Evolutionary conservation across 352 stramenopile genomes (phyloP).

Genomic region (Pythium plurisporium): DNA sequence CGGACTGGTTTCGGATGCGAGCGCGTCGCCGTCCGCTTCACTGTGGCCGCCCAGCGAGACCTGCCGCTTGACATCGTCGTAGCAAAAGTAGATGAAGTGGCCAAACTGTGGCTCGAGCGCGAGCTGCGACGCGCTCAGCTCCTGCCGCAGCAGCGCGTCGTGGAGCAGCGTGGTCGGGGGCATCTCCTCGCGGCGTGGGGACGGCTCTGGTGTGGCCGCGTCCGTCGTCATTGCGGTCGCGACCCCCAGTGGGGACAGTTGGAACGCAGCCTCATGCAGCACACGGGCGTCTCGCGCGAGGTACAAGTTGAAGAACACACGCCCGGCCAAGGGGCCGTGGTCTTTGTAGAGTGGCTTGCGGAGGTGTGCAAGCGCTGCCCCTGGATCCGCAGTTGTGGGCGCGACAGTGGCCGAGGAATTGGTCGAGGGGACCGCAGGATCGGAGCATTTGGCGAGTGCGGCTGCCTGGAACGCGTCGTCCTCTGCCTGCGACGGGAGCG

Average conservation of each 20-base stretch:
- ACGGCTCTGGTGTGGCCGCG: no score
- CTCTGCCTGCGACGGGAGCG: slow-evolving; percentile 5
- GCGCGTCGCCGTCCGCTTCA: no score
- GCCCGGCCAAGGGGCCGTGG: slow-evolving; percentile 3
- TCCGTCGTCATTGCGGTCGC: no score
- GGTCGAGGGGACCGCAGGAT: background rate
- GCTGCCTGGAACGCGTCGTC: slow-evolving; percentile 1
- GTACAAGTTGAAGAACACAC: slow-evolving; percentile 61
- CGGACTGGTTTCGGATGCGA: no score
- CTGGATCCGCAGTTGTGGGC: background rate
- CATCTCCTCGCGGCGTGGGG: no score
- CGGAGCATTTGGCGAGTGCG: background rate
- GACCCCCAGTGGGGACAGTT: no score
- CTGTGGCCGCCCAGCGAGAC: background rate
- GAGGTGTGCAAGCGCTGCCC: background rate
- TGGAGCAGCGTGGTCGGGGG: background rate
- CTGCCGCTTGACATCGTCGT: slow-evolving; percentile 17
- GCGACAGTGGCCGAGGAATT: background rate
- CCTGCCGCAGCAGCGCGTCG: slow-evolving; percentile 3
- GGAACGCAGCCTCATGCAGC: background rate
- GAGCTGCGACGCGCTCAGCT: slow-evolving; percentile 12
- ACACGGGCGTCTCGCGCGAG: slow-evolving; percentile 15
- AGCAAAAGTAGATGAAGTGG: slow-evolving; percentile 58
- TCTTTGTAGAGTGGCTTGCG: background rate
- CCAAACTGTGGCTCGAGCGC: slow-evolving; percentile 31